These are phyloP conservation scores for Claviceps sp. DNA, from an alignment of 2,329 filamentous ascomycete species.

Conservation along the genomic window DNA sequence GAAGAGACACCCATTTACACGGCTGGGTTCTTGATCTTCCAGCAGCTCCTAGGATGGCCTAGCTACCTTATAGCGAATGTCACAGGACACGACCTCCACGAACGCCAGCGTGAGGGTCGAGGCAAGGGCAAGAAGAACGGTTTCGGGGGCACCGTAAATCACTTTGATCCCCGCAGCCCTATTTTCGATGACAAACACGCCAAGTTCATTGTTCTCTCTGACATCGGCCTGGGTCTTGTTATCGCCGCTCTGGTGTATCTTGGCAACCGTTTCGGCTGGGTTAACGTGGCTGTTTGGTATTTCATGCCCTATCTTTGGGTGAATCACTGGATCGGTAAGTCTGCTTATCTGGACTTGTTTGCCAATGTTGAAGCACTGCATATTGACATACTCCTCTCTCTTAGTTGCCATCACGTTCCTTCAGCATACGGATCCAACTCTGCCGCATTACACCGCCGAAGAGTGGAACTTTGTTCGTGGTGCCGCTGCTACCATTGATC, in stretches of 20 bases:
- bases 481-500: slow-evolving; percentile 89
- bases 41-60: slow-evolving; percentile 90
- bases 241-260: slow-evolving; percentile 51
- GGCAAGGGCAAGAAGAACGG: slow-evolving; percentile 89
- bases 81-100: slow-evolving; percentile 91
- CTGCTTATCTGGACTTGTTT: neutral
- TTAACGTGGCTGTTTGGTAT: slow-evolving; percentile 90
- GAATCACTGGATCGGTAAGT: slow-evolving; percentile 95
- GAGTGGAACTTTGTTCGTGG: slow-evolving; percentile 91
- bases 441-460: slow-evolving; percentile 79
- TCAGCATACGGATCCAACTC: slow-evolving; percentile 88
- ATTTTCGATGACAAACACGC: slow-evolving; percentile 87
- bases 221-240: slow-evolving; percentile 62
- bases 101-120: slow-evolving; percentile 81
- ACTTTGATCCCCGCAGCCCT: slow-evolving; percentile 80
- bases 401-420: slow-evolving; percentile 92
- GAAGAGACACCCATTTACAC: slow-evolving; percentile 91
- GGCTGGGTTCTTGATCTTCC: slow-evolving; percentile 55
- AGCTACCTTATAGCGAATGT: slow-evolving; percentile 85
- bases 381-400: neutral
- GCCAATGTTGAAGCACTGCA: neutral
- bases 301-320: slow-evolving; percentile 92
- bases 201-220: slow-evolving; percentile 72
- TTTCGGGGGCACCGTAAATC: slow-evolving; percentile 69
- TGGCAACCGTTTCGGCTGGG: slow-evolving; percentile 65